Evolutionary conservation across 345 rosid genomes (phyloP).

Genomic region (Linum tenue): DNA sequence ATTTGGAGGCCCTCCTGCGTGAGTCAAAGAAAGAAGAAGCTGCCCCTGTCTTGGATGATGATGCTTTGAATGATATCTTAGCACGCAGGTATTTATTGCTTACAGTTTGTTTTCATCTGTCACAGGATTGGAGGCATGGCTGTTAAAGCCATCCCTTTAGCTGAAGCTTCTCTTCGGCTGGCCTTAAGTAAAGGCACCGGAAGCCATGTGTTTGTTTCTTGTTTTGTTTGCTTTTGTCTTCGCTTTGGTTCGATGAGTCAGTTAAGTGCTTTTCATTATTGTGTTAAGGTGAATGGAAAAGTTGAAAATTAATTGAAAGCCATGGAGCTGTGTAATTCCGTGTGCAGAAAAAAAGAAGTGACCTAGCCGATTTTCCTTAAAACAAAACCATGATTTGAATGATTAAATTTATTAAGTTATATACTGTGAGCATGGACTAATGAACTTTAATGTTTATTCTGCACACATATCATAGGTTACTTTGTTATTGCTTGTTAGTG

Average conservation of each 20-base stretch:
- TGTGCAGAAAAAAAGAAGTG: too few relatives aligned
- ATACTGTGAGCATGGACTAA: neutral
- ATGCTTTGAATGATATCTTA: conserved; percentile 64
- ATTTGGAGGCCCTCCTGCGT: conserved; percentile 72
- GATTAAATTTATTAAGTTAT: too few relatives aligned
- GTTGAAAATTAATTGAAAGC: neutral
- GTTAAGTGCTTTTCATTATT: neutral
- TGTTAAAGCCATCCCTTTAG: neutral
- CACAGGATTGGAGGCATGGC: neutral
- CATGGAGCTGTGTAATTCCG: neutral
- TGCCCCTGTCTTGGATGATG: conserved; percentile 83
- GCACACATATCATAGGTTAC: too few relatives aligned
- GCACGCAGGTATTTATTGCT: conserved; percentile 63
- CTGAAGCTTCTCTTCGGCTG: neutral
- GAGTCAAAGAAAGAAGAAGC: conserved; percentile 91
- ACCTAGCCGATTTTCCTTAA: neutral
- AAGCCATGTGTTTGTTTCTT: neutral
- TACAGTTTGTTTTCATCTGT: conserved; percentile 7
- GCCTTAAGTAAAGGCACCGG: neutral
- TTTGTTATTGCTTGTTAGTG: too few relatives aligned
- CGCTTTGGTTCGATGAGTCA: neutral
- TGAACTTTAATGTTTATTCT: neutral
- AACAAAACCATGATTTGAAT: neutral
- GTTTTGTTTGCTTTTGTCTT: too few relatives aligned
- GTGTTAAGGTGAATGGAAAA: neutral